phyloP scores from a whole-genome alignment of 2,329 filamentous ascomycete species.

The Leptographium procerum region DNA sequence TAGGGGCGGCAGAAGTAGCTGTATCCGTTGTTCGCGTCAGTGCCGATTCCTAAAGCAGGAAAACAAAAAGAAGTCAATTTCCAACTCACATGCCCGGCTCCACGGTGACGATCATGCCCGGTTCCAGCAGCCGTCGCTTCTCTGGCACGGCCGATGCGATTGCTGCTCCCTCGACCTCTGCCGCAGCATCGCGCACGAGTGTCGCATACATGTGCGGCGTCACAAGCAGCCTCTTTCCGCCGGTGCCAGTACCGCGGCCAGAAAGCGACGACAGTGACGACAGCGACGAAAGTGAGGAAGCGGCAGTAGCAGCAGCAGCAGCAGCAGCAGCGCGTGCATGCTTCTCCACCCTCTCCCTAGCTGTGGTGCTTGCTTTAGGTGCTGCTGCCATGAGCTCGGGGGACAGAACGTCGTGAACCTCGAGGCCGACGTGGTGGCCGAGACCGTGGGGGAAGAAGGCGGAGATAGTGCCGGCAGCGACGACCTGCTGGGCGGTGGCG shows the following conservation, averaged over 20 bases:
- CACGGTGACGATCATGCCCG: conserved; percentile 63
- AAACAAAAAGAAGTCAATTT: not conserved
- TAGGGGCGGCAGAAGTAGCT: conserved; percentile 68
- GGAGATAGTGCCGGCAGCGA: conserved; percentile 38
- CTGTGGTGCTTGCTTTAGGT: not conserved
- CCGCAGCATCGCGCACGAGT: conserved; percentile 15
- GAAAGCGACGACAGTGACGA: conserved; percentile 12
- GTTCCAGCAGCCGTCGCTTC: conserved; percentile 26
- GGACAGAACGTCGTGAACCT: conserved; percentile 49
- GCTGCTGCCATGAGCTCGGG: conserved; percentile 21
- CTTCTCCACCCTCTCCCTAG: not conserved
- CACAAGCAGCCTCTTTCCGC: conserved; percentile 30
- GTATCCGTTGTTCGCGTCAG: not conserved
- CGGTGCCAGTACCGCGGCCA: not conserved
- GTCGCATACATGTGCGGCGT: conserved; percentile 23
- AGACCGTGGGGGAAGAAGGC: conserved; percentile 58
- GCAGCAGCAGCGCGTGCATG: not conserved
- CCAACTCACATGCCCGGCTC: conserved; percentile 57
- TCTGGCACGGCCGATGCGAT: not conserved
- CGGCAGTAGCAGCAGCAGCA: not conserved
- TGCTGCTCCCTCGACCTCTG: not conserved
- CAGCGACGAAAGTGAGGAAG: too few relatives aligned
- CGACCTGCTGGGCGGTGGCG: conserved; percentile 42
- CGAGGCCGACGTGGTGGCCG: conserved; percentile 54
- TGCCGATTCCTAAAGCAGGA: not conserved